These are phyloP conservation scores for Lasiosphaeris hirsuta DNA, from an alignment of 495 filamentous ascomycete genomes.

Conservation along the genomic window DNA sequence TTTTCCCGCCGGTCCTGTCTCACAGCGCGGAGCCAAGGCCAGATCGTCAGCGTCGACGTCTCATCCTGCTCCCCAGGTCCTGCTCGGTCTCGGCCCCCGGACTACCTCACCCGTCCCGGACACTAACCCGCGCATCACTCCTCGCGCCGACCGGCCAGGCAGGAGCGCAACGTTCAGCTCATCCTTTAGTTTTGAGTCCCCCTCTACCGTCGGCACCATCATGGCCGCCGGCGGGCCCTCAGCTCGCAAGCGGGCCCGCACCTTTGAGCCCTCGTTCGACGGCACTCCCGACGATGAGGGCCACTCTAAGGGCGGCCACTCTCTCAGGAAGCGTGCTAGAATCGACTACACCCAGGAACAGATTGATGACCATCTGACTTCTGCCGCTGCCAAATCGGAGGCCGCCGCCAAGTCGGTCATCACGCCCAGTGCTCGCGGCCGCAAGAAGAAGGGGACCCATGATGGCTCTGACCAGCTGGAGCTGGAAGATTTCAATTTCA, in stretches of 20 bases:
- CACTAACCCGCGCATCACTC: conserved; percentile 14
- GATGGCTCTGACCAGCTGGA: conserved; percentile 29
- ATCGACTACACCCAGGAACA: conserved; percentile 47
- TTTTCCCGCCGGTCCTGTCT: not conserved
- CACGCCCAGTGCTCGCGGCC: conserved; percentile 22
- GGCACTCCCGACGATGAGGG: conserved; percentile 32
- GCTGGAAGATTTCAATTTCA: conserved; percentile 14
- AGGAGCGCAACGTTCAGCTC: conserved; percentile 27
- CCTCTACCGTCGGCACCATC: conserved; percentile 26
- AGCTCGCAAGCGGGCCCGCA: conserved; percentile 34
- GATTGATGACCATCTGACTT: conserved; percentile 32
- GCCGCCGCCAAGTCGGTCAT: conserved; percentile 19
- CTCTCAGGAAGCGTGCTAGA: conserved; percentile 43
- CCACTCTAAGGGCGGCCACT: conserved; percentile 44
- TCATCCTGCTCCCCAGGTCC: too few species aligned
- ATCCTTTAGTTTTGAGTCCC: conserved; percentile 28
- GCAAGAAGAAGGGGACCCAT: conserved; percentile 30
- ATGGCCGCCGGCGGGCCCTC: conserved; percentile 16
- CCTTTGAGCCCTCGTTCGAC: conserved; percentile 31
- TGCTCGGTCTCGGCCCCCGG: not conserved
- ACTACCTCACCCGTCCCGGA: conserved; percentile 22
- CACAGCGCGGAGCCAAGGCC: conserved; percentile 18
- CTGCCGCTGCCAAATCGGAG: conserved; percentile 2
- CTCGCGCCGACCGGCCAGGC: conserved; percentile 21
- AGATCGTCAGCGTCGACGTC: conserved; percentile 1